phyloP scores from a whole-genome alignment of 2,329 filamentous ascomycete genomes.

The Zymoseptoria passerinii region DNA sequence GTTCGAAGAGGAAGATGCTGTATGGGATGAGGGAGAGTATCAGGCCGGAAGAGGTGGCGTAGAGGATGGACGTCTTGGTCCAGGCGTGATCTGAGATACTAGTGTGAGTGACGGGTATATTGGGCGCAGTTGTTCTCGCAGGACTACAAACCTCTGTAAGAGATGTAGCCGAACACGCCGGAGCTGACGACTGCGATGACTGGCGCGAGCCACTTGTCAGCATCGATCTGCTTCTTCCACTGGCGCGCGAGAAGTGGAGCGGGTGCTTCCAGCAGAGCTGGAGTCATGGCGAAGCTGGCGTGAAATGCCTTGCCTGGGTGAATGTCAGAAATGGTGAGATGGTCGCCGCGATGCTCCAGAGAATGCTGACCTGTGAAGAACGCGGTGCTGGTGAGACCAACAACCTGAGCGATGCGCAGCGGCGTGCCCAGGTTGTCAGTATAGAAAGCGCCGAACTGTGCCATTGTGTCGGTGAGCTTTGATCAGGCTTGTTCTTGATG shows the following conservation, averaged over 20 bases:
- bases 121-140: conserved; percentile 1
- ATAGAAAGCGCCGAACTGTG: conserved; percentile 11
- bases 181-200: conserved; percentile 35
- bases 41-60: conserved; percentile 40
- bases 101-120: conserved; percentile 13
- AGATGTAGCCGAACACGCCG: conserved; percentile 40
- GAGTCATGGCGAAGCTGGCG: conserved; percentile 37
- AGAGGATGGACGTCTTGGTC: conserved; percentile 34
- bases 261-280: conserved; percentile 49
- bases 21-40: conserved; percentile 45
- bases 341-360: neutral
- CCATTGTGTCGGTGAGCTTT: conserved; percentile 7
- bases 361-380: conserved; percentile 34
- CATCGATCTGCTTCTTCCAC: conserved; percentile 41
- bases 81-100: conserved; percentile 8
- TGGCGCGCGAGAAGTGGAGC: conserved; percentile 48
- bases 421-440: conserved; percentile 14
- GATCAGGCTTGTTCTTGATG: neutral
- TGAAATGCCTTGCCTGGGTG: conserved; percentile 28
- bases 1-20: conserved; percentile 40
- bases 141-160: conserved; percentile 33
- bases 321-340: neutral
- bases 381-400: conserved; percentile 45
- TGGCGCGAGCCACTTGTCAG: conserved; percentile 35
- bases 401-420: conserved; percentile 42